Conservation (phyloP, 2,329 filamentous ascomycete species). For the Microascus cirrosus region DNA sequence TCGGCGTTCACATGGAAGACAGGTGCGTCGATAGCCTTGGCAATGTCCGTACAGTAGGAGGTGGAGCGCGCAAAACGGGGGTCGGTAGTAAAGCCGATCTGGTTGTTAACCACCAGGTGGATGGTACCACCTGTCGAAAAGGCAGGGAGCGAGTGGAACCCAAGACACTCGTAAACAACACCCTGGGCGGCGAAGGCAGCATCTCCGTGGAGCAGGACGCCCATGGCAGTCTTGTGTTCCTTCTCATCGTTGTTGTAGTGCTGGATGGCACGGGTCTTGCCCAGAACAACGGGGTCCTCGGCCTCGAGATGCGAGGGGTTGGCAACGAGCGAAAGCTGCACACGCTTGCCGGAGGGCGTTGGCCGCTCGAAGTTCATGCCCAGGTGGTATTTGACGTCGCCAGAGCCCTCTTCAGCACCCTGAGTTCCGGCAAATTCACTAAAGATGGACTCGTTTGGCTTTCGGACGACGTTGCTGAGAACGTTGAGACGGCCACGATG, state of each 20-base stretch:
- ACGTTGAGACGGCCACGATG: conserved; percentile 98
- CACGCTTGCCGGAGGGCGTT: conserved; percentile 94
- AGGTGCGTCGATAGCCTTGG: conserved; percentile 95
- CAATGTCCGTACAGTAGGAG: conserved; percentile 97
- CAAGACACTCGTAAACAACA: conserved; percentile 96
- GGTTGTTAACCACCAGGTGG: conserved; percentile 97
- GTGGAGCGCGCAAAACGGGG: conserved; percentile 95
- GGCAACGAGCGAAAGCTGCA: conserved; percentile 96
- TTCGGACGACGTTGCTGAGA: conserved; percentile 94
- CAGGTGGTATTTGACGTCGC: conserved; percentile 98
- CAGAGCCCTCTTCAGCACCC: conserved; percentile 85
- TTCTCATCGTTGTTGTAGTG: conserved; percentile 98
- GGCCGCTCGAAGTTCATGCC: conserved; percentile 99
- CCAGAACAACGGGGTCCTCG: conserved; percentile 93
- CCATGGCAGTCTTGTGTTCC: conserved; percentile 82
- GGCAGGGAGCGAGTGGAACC: conserved; percentile 88
- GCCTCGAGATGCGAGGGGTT: conserved; percentile 98
- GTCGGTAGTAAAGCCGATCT: conserved; percentile 99
- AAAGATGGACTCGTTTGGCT: conserved; percentile 99
- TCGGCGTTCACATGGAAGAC: conserved; percentile 99
- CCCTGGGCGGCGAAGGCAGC: conserved; percentile 94
- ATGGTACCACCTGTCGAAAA: conserved; percentile 97
- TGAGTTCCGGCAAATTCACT: conserved; percentile 88
- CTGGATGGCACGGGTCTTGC: conserved; percentile 94
- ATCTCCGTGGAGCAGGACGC: conserved; percentile 91